phyloP scores from a whole-genome alignment of 2,329 filamentous ascomycete genomes.

The Aureobasidium sp. region DNA sequence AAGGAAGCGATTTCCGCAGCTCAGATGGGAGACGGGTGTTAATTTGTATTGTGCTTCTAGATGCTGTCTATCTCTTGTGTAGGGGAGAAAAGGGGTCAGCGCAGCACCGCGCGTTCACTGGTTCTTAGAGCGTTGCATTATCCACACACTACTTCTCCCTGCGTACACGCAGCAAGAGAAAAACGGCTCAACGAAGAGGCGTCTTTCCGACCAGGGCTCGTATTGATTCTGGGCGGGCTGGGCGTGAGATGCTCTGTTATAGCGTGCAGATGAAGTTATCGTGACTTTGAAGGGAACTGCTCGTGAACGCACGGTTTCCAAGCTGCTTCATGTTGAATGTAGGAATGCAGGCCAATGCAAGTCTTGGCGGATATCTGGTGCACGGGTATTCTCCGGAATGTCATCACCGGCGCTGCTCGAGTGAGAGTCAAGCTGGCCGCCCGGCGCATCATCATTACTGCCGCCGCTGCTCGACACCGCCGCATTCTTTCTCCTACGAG shows the following conservation, averaged over 20 bases:
- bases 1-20: background rate
- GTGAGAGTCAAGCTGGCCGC: slow-evolving; percentile 1
- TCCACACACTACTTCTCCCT: background rate
- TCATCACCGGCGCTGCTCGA: background rate
- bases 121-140: background rate
- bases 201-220: background rate
- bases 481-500: background rate
- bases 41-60: background rate
- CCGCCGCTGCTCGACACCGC: background rate
- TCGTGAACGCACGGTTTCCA: background rate
- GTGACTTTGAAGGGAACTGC: background rate
- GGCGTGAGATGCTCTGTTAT: background rate
- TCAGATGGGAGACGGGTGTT: background rate
- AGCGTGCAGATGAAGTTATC: background rate
- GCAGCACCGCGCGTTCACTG: background rate
- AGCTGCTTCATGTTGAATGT: background rate
- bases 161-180: background rate
- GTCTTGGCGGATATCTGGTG: background rate
- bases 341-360: background rate
- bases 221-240: background rate
- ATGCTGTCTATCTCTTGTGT: background rate
- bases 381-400: slow-evolving; percentile 1
- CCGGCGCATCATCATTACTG: background rate
- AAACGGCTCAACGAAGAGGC: background rate
- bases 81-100: background rate